These are phyloP conservation scores for Stachybotrys chartarum DNA, from an alignment of 2,329 filamentous ascomycete species.

Conservation along the genomic window DNA sequence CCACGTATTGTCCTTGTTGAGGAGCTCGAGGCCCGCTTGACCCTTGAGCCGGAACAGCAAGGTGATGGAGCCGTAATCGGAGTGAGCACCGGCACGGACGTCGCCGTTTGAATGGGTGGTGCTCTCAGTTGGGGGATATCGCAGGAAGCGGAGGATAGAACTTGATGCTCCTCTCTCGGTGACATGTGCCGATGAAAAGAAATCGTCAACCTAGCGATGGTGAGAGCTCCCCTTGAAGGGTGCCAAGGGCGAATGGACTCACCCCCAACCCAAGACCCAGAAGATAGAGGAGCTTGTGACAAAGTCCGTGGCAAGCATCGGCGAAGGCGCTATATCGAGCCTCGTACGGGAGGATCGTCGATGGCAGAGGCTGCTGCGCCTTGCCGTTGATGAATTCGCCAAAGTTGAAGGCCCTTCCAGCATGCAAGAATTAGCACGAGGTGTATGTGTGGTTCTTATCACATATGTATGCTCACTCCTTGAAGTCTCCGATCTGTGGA, in stretches of 20 bases:
- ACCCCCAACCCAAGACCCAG: slow-evolving; percentile 72
- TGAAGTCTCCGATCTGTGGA: slow-evolving; percentile 68
- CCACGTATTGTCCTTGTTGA: slow-evolving; percentile 50
- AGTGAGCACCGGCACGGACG: slow-evolving; percentile 85
- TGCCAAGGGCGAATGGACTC: slow-evolving; percentile 10
- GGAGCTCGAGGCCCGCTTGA: slow-evolving; percentile 81
- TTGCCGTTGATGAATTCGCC: slow-evolving; percentile 64
- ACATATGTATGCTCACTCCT: slow-evolving; percentile 54
- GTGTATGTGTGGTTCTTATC: not conserved
- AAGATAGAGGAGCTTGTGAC: slow-evolving; percentile 63
- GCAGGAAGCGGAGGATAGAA: slow-evolving; percentile 62
- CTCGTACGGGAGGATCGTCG: slow-evolving; percentile 52
- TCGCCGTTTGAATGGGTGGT: slow-evolving; percentile 44
- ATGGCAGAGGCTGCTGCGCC: slow-evolving; percentile 71
- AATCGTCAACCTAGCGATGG: slow-evolving; percentile 34
- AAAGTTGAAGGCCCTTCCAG: slow-evolving; percentile 78
- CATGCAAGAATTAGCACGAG: not conserved
- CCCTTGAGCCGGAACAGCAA: slow-evolving; percentile 80
- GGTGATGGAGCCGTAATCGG: slow-evolving; percentile 70
- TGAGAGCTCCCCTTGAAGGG: not conserved
- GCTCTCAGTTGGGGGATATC: slow-evolving; percentile 53
- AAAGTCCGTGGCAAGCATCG: slow-evolving; percentile 63
- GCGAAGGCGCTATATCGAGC: slow-evolving; percentile 60
- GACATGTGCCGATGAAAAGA: slow-evolving; percentile 48
- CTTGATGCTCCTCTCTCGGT: slow-evolving; percentile 38